Base-by-base conservation (phyloP, 306 rosid species). In the Inga leiocalycina region DNA sequence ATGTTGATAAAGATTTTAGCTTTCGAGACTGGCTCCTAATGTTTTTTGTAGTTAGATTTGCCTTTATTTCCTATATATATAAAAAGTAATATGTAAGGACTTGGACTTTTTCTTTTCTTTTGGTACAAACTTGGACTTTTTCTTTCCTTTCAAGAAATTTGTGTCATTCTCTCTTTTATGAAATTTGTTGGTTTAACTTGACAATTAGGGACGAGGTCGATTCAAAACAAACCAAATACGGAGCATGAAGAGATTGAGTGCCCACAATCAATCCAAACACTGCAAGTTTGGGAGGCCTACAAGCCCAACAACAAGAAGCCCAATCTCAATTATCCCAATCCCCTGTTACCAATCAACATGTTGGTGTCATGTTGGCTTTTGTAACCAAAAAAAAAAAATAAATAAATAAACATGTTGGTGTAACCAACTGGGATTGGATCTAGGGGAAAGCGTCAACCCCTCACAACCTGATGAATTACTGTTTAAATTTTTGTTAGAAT, bases 381-480 rank as follows among this genome's bases (percentile, higher is more conserved):
- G 41, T 37, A 37, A 32, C 3, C 6, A 4, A 4, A 4, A 37
- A 37, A 4, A 37, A 3, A 34, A 34, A 34, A 34, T 1, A 34
- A 34, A 34, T 1, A 34, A 39, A 39, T 0, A 39, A 39, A 37
- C 41, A 39, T 39, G 43, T 39, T 39, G 8, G 1, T 5, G 8
- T 39, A 39, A 39, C 8, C 8, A 5, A 39, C 1, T 39, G 8
- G 43, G 8, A 1, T 39, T 39, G 43, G 43, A 0, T 6, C 1
- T 6, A 6, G 43, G 6, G 1, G 0, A 39, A 39, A 6, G 8
- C 0, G 0, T 0, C 6, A 5, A 5, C 43, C 1, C 8, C 8
- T 6, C 8, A n/a, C n/a, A n/a, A n/a, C n/a, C n/a, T n/a, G n/a
- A n/a, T n/a, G n/a, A n/a, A n/a, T n/a, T n/a, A n/a, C n/a, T n/a